Evolutionary conservation across 768 basidiomycete genomes (phyloP), one percentile per base, ranked within the genome.

Genomic region (Trametes coccinea): DNA sequence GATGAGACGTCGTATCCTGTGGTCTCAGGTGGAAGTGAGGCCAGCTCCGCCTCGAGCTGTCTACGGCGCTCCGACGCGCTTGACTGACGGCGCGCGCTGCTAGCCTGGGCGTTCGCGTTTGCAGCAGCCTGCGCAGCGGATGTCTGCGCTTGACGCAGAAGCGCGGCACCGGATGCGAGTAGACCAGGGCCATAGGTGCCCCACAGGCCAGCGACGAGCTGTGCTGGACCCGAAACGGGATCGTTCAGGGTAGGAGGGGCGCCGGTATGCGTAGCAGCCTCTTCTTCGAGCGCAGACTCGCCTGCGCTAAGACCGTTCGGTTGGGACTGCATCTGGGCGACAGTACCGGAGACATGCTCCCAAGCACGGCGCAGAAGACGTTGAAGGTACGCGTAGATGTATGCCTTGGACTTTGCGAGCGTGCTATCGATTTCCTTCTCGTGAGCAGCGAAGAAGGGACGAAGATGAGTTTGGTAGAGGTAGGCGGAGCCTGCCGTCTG

Each of bases 401-500:
- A 79, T 4, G 76, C 76, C 69, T 87, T 85, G 66, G 87, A 72
- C 53, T 85, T 80, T 3, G 88, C 86, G 43, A 97, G 83, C 5
- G 88, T 79, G 13, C 84, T 83, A 72, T 98, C 95, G 71, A 98
- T 95, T 71, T 93, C 86, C 1, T 77, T 68, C 74, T 98, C 95
- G 70, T 97, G 91, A 17, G 83, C 77, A 53, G 81, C 81, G 74
- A 98, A 90, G 77, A 93, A 87, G 0, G 95, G 95, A 37, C 87
- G 84, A 11, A 98, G 85, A 64, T 93, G 86, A 11, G 80, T 77
- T 44, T 78, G 79, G 78, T 96, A 98, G 70, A 98, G 78, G 73
- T 90, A 92, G 0, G 93, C 86, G 0, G 95, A 86, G 29, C 95
- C 95, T 65, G 86, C 87, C 0, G 92, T 93, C 71, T 95, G 93